Evolutionary conservation across 2,329 filamentous ascomycete genomes (phyloP), one percentile per base, ranked within the genome.

Genomic region (Scolecobasidium constrictum): DNA sequence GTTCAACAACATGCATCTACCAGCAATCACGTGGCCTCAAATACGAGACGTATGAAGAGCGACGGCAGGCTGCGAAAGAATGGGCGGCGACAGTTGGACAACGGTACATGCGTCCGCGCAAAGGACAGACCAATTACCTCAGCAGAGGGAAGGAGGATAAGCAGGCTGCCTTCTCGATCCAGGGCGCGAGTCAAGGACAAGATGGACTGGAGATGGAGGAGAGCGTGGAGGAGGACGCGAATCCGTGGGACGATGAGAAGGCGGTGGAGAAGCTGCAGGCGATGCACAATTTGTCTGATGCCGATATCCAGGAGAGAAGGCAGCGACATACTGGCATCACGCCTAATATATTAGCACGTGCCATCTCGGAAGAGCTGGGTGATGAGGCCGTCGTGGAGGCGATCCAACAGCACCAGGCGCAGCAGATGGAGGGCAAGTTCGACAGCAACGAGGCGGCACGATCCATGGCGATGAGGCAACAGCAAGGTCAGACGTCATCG

Each of bases 251-350:
- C 9, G 26, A 31, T n/a, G 26, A 7, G 9, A n/a, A 7, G 9
- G 26, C 26, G 9, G 26, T 31, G 9, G 26, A 31, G 26, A 31
- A 31, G 26, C 26, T 31, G 9, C 9, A 31, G 26, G 9, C 9
- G 26, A n/a, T 9, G 26, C 26, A 31, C 26, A n/a, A 31, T n/a
- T n/a, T 31, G 26, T 31, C 26, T n/a, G 26, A 31, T n/a, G 26
- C 9, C 9, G 26, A 7, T 7, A 31, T 31, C 26, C 26, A 42
- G 40, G 43, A 35, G 4, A 9, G 46, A 11, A 40, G 48, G 47
- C 5, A 47, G 47, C 17, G 38, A 49, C 26, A 31, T n/a, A n/a
- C 9, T 9, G 26, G 26, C n/a, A 7, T 31, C 9, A 31, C 26
- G 26, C 26, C 26, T 31, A 31, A n/a, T n/a, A 31, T 31, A 9